Conservation (phyloP, 1,284 basidiomycete genomes). For the Tremellales sp. region DNA sequence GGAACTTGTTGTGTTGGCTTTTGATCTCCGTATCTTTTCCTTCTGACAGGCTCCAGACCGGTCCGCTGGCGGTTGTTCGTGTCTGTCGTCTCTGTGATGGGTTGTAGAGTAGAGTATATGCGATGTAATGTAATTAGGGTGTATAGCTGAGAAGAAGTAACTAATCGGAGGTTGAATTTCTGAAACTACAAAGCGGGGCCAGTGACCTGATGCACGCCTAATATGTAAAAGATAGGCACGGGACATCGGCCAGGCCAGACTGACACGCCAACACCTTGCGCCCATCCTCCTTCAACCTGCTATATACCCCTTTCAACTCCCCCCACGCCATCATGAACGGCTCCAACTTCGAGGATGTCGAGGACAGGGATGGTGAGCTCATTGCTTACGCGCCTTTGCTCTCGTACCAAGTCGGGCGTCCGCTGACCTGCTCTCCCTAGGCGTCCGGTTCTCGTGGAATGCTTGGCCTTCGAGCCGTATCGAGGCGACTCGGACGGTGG, state of each 20-base stretch:
- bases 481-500: slow-evolving; percentile 95
- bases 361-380: slow-evolving; percentile 58
- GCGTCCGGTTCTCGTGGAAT: slow-evolving; percentile 93
- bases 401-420: neutral
- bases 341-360: slow-evolving; percentile 53
- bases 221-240: neutral
- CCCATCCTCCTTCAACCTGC: neutral
- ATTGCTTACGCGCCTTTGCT: neutral
- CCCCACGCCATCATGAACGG: slow-evolving; percentile 32
- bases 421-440: slow-evolving; percentile 50
- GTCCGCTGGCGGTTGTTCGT: too few relatives aligned
- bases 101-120: too few relatives aligned
- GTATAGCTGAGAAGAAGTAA: too few relatives aligned
- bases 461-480: slow-evolving; percentile 97
- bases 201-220: neutral
- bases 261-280: neutral
- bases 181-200: neutral
- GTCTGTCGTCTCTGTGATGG: too few relatives aligned
- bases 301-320: neutral
- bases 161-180: neutral
- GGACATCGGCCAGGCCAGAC: too few relatives aligned
- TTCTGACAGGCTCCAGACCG: too few relatives aligned
- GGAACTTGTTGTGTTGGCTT: neutral
- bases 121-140: too few relatives aligned
- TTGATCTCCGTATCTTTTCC: too few relatives aligned